Evolutionary conservation across 441 rosid species (phyloP).

Genomic region (Erysimum pusillum): DNA sequence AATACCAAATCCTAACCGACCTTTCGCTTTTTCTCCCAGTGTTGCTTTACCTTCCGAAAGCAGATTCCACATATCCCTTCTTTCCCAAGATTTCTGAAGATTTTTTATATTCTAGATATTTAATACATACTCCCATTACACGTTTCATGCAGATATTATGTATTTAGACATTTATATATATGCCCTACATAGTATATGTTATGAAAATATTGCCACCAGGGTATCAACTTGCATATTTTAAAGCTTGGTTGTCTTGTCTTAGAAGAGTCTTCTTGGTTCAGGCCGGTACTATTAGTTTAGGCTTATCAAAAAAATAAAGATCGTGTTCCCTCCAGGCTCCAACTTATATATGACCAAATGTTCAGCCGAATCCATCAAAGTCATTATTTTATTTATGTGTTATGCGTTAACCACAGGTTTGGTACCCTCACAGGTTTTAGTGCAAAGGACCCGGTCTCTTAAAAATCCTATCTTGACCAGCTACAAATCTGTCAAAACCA

Average conservation of each 20-base stretch:
- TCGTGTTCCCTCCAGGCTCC: neutral
- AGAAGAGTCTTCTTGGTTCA: neutral
- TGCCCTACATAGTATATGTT: neutral
- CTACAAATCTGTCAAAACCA: neutral
- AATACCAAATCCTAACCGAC: constrained; percentile 26
- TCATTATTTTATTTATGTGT: neutral
- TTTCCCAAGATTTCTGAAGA: constrained; percentile 34
- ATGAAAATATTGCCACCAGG: neutral
- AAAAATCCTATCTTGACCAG: neutral
- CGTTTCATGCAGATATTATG: constrained; percentile 2
- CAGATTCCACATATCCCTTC: constrained; percentile 41
- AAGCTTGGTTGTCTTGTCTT: constrained; percentile 5
- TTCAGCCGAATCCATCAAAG: neutral
- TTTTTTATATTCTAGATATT: neutral
- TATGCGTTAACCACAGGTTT: neutral
- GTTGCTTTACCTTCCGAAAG: constrained; percentile 32
- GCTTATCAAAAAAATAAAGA: neutral
- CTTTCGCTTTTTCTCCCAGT: constrained; percentile 26
- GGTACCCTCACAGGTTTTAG: neutral
- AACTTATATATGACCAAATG: neutral
- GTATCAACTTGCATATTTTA: constrained; percentile 12
- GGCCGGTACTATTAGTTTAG: neutral
- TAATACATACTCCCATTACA: neutral
- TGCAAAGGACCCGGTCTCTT: neutral
- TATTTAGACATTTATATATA: neutral